These are phyloP conservation scores for Elymus sibiricus DNA, from an alignment of 176 grass and related monocot genomes.

Conservation along the genomic window DNA sequence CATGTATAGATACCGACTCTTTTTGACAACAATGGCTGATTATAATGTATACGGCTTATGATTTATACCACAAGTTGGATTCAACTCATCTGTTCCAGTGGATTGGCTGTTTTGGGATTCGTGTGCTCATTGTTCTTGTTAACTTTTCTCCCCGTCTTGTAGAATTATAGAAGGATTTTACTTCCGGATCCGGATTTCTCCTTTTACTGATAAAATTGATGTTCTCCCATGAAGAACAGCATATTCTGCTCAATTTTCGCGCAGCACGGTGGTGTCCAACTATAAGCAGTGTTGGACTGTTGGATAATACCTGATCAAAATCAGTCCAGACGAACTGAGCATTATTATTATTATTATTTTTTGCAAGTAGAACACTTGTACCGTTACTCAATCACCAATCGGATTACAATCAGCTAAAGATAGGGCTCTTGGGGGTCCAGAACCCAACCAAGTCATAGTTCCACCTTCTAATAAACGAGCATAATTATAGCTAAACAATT, in stretches of 20 bases:
- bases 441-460: too few relatives aligned
- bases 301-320: neutral
- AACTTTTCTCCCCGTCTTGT: neutral
- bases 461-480: too few relatives aligned
- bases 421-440: too few relatives aligned
- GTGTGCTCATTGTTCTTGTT: neutral
- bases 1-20: slow-evolving; percentile 53
- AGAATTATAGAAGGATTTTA: neutral
- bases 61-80: neutral
- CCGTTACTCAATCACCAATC: too few relatives aligned
- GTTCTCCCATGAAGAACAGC: neutral
- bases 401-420: too few relatives aligned
- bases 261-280: neutral
- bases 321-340: neutral
- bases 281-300: neutral
- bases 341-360: too few relatives aligned
- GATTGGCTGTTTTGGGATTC: neutral
- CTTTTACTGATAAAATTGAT: neutral
- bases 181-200: too few relatives aligned
- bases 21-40: slow-evolving; percentile 42
- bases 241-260: neutral
- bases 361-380: too few relatives aligned
- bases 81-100: neutral
- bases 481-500: too few relatives aligned
- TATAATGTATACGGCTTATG: slow-evolving; percentile 30